These are phyloP conservation scores for Vinca minor DNA, from an alignment of 257 asterid genomes.

Conservation along the genomic window DNA sequence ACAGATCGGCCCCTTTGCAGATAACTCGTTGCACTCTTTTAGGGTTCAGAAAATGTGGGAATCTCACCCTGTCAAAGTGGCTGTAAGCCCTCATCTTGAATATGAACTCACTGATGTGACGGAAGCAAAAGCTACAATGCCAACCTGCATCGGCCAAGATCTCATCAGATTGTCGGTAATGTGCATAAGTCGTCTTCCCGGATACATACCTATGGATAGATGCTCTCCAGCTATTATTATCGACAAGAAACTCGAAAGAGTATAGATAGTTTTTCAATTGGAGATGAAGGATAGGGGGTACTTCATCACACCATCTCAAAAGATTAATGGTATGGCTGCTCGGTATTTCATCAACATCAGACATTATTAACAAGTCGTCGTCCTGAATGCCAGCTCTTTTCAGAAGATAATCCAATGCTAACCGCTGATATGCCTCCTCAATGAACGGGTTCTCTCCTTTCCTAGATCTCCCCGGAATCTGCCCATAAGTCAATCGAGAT, in stretches of 20 bases:
- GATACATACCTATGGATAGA: conserved; percentile 57
- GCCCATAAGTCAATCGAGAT: conserved; percentile 67
- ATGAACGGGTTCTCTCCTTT: conserved; percentile 73
- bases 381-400: conserved; percentile 79
- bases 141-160: conserved; percentile 68
- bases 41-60: conserved; percentile 56
- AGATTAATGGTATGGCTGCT: conserved; percentile 70
- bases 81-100: conserved; percentile 89
- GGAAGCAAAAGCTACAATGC: conserved; percentile 86
- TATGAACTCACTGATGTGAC: conserved; percentile 52
- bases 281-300: conserved; percentile 67
- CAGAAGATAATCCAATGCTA: conserved; percentile 70
- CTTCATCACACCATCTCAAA: conserved; percentile 70
- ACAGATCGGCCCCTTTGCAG: conserved; percentile 68
- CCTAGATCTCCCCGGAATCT: conserved; percentile 60
- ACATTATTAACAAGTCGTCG: conserved; percentile 68
- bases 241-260: conserved; percentile 71
- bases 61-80: conserved; percentile 67
- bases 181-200: conserved; percentile 78
- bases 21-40: conserved; percentile 67
- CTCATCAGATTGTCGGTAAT: conserved; percentile 62
- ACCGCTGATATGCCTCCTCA: conserved; percentile 81
- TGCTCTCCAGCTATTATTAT: conserved; percentile 77
- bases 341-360: conserved; percentile 77
- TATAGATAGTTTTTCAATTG: conserved; percentile 66